Evolutionary conservation across 2,329 filamentous ascomycete genomes (phyloP).

Genomic region (Trichoderma afroharzianum): DNA sequence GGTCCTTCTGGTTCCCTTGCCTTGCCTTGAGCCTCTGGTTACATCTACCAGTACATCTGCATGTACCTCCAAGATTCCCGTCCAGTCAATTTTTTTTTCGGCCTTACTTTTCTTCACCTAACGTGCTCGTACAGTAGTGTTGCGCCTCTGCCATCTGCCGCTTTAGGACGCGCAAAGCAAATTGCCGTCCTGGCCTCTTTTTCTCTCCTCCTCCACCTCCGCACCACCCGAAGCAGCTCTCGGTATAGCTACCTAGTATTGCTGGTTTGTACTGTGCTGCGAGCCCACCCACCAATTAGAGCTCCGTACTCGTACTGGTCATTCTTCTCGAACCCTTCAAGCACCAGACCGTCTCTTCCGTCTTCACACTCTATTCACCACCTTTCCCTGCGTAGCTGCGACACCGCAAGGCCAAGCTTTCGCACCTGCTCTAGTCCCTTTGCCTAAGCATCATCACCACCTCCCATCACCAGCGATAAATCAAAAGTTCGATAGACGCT

Average conservation of each 20-base stretch:
- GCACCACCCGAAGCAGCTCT: constrained; percentile 14
- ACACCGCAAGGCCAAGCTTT: constrained; percentile 1
- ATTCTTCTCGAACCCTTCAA: constrained; percentile 13
- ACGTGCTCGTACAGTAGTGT: background rate
- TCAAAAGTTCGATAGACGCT: background rate
- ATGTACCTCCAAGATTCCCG: background rate
- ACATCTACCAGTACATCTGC: background rate
- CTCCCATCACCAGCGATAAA: background rate
- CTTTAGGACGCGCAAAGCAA: constrained; percentile 4
- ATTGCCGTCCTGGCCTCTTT: constrained; percentile 10
- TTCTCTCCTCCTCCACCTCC: constrained; percentile 10
- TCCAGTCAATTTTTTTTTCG: background rate
- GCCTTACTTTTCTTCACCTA: constrained; percentile 6
- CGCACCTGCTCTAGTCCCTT: background rate
- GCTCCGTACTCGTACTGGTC: background rate
- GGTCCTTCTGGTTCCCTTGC: background rate
- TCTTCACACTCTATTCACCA: background rate
- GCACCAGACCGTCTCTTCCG: constrained; percentile 5
- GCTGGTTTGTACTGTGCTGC: background rate
- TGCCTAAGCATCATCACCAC: background rate
- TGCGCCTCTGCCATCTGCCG: constrained; percentile 7
- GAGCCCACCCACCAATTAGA: constrained; percentile 8
- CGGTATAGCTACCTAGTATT: background rate
- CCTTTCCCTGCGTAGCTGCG: background rate
- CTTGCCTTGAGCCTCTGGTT: background rate